Percentiles rank a stretch among this genome's conserved stretches.
These are phyloP conservation scores for Erodium chrysanthum DNA, from an alignment of 441 rosid species.

Conservation along the genomic window DNA sequence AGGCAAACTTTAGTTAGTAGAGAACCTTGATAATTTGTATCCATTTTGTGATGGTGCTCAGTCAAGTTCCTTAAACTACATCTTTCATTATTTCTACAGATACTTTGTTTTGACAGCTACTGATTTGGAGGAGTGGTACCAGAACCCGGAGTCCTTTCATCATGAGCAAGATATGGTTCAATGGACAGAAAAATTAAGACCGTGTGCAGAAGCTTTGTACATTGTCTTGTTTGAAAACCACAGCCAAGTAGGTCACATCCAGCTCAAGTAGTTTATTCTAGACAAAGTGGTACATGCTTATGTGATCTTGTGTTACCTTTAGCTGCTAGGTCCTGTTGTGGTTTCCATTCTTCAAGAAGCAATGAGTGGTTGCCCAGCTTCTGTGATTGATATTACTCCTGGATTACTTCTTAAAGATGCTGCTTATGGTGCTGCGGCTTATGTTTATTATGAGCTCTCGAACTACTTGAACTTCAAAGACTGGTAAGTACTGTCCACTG, in stretches of 20 bases:
- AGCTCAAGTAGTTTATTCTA: slow-evolving; percentile 12
- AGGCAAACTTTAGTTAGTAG: too few relatives aligned
- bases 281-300: slow-evolving; percentile 19
- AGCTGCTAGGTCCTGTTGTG: slow-evolving; percentile 89
- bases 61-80: not conserved
- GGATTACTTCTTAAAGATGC: slow-evolving; percentile 93
- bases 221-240: slow-evolving; percentile 92
- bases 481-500: slow-evolving; percentile 42
- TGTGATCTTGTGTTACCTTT: slow-evolving; percentile 23
- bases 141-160: slow-evolving; percentile 93
- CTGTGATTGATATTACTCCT: slow-evolving; percentile 69
- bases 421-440: slow-evolving; percentile 95
- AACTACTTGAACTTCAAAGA: slow-evolving; percentile 88
- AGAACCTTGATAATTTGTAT: too few relatives aligned
- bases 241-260: slow-evolving; percentile 70
- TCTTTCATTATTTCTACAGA: slow-evolving; percentile 36
- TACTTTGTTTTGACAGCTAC: slow-evolving; percentile 78
- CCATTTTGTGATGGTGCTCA: too few relatives aligned
- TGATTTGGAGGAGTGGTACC: slow-evolving; percentile 93
- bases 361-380: slow-evolving; percentile 77
- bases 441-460: slow-evolving; percentile 96
- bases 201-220: slow-evolving; percentile 97
- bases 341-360: slow-evolving; percentile 94
- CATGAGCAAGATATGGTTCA: slow-evolving; percentile 99
- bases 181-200: slow-evolving; percentile 95